Percentiles rank a stretch among this genome's conserved stretches.
These are phyloP conservation scores for Abelmoschus esculentus DNA, from an alignment of 345 rosid genomes.

Conservation along the genomic window DNA sequence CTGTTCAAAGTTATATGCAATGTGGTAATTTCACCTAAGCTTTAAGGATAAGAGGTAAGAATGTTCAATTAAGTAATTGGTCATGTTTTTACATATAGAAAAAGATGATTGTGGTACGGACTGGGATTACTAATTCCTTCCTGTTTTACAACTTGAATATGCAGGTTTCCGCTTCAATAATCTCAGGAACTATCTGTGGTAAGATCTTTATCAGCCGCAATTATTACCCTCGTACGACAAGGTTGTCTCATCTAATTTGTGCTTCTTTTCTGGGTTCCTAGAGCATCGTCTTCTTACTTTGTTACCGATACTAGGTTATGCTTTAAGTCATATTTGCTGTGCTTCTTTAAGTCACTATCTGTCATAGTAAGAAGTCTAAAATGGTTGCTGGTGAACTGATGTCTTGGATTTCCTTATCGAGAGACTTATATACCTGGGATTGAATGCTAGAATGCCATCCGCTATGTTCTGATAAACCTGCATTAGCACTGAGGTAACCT, in stretches of 20 bases:
- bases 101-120: neutral
- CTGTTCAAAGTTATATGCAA: conserved; percentile 11
- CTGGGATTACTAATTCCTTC: neutral
- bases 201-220: neutral
- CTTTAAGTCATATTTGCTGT: neutral
- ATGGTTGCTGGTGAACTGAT: conserved; percentile 1
- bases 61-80: neutral
- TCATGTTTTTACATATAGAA: neutral
- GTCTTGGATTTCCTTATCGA: neutral
- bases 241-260: neutral
- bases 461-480: conserved; percentile 1
- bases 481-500: conserved; percentile 4
- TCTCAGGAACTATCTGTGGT: neutral
- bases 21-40: conserved; percentile 9
- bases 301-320: neutral
- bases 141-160: conserved; percentile 10
- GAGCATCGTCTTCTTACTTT: neutral
- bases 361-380: neutral
- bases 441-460: conserved; percentile 1
- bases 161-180: conserved; percentile 7
- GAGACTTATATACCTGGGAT: neutral
- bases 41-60: conserved; percentile 10
- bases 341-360: neutral
- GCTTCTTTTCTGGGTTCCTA: conserved; percentile 1
- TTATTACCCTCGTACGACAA: neutral